Evolutionary conservation across 1,139 yeast species (phyloP).

Genomic region (Arxiozyma heterogenica): DNA sequence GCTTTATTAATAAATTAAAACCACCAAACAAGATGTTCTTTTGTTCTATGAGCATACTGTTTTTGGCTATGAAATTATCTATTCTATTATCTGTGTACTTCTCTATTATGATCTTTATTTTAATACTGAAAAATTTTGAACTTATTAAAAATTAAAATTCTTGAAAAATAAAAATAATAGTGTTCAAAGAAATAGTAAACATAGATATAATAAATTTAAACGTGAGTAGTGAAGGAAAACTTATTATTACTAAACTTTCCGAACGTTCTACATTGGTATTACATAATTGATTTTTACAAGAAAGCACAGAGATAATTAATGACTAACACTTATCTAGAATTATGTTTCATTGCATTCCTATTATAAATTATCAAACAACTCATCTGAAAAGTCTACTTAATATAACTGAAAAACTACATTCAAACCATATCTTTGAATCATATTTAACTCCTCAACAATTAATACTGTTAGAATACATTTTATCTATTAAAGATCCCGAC

Average conservation of each 20-base stretch:
- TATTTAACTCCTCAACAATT: slow-evolving; percentile 57
- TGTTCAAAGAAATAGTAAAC: neutral
- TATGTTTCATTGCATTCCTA: slow-evolving; percentile 11
- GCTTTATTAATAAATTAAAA: too few species aligned
- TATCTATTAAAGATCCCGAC: slow-evolving; percentile 24
- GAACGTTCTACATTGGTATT: neutral
- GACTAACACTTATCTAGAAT: neutral
- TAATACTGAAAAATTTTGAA: neutral
- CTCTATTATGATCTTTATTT: neutral
- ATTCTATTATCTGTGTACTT: neutral
- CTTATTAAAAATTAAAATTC: neutral
- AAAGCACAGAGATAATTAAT: neutral
- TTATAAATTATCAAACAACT: slow-evolving; percentile 25
- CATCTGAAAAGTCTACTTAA: slow-evolving; percentile 31
- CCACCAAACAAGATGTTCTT: too few species aligned
- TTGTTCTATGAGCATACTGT: too few species aligned
- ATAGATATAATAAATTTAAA: too few species aligned
- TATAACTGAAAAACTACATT: slow-evolving; percentile 42
- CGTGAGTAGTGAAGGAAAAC: neutral
- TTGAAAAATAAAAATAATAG: too few species aligned
- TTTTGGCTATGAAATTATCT: too few species aligned
- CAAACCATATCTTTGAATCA: slow-evolving; percentile 44
- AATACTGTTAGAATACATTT: slow-evolving; percentile 42
- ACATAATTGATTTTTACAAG: neutral
- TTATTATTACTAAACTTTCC: too few species aligned